Evolutionary conservation across 768 basidiomycete species (phyloP).

Genomic region (Chlorophyllum brunneum): DNA sequence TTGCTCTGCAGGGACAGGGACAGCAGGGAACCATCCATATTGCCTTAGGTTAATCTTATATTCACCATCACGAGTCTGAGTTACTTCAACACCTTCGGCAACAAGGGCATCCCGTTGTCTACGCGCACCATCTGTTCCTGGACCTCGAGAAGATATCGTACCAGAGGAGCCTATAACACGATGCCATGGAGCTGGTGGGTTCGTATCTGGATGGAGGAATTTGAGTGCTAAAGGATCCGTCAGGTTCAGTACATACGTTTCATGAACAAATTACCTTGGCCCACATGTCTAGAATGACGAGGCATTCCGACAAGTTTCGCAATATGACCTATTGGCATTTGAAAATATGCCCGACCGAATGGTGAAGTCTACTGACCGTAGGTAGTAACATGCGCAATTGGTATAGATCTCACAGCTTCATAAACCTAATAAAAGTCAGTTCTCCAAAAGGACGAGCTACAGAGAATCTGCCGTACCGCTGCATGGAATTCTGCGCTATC

Average conservation of each 20-base stretch:
- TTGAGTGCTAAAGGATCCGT: slow-evolving; percentile 62
- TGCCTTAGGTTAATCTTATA: slow-evolving; percentile 51
- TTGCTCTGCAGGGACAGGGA: background rate
- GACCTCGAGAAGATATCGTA: slow-evolving; percentile 76
- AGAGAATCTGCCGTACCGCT: slow-evolving; percentile 20
- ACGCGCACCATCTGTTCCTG: slow-evolving; percentile 75
- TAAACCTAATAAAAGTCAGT: slow-evolving; percentile 51
- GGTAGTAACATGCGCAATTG: slow-evolving; percentile 62
- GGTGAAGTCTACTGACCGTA: slow-evolving; percentile 42
- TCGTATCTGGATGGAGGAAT: slow-evolving; percentile 53
- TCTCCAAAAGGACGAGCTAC: background rate
- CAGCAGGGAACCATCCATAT: slow-evolving; percentile 68
- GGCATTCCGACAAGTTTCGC: slow-evolving; percentile 82
- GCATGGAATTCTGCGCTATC: slow-evolving; percentile 36
- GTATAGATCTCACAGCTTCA: slow-evolving; percentile 66
- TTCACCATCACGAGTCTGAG: slow-evolving; percentile 48
- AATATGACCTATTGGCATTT: slow-evolving; percentile 54
- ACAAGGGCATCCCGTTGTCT: slow-evolving; percentile 73
- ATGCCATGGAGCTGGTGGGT: slow-evolving; percentile 78
- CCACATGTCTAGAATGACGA: slow-evolving; percentile 73
- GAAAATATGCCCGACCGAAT: background rate
- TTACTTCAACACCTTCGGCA: slow-evolving; percentile 81
- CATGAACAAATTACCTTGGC: slow-evolving; percentile 53
- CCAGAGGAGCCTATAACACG: slow-evolving; percentile 72
- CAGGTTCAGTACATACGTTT: background rate